Evolutionary conservation across 345 rosid genomes (phyloP).

Genomic region (Eucalyptus marginata): DNA sequence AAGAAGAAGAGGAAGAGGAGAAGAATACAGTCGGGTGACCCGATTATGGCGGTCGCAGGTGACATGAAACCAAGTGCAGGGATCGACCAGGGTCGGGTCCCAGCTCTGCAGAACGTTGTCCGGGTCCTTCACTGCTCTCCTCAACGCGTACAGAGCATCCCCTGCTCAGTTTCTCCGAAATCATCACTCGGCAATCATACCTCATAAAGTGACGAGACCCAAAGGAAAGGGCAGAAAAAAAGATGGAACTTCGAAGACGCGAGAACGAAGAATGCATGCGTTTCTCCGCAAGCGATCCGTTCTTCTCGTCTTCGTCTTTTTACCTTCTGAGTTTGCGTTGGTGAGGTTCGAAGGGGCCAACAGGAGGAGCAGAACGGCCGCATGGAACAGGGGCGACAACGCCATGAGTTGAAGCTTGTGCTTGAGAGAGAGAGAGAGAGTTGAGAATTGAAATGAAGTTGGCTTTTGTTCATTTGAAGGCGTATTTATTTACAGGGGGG

Average conservation of each 20-base stretch:
- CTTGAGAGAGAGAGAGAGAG: not conserved
- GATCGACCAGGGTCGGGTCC: constrained; percentile 69
- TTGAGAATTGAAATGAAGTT: not conserved
- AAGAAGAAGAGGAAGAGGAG: not conserved
- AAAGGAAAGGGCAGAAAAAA: not conserved
- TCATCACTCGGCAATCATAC: not conserved
- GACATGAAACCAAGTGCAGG: constrained; percentile 76
- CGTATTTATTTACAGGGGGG: not conserved
- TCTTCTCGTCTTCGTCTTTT: not conserved
- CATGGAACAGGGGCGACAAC: not conserved
- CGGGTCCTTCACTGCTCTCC: constrained; percentile 56
- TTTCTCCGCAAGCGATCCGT: not conserved
- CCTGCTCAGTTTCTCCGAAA: constrained; percentile 15
- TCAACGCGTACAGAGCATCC: constrained; percentile 52
- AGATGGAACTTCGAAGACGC: not conserved
- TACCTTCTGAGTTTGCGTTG: not conserved
- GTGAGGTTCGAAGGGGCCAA: not conserved
- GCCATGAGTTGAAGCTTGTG: not conserved
- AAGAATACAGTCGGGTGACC: constrained; percentile 48
- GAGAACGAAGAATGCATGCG: not conserved
- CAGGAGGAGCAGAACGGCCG: not conserved
- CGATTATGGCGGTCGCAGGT: constrained; percentile 41
- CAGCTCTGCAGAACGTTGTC: constrained; percentile 50
- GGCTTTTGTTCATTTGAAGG: not conserved
- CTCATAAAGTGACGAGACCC: not conserved